A percentile compares a stretch with the other conserved stretches of the same genome.
Conservation (phyloP, 169 alveolate species). For the Eimeria necatrix region DNA sequence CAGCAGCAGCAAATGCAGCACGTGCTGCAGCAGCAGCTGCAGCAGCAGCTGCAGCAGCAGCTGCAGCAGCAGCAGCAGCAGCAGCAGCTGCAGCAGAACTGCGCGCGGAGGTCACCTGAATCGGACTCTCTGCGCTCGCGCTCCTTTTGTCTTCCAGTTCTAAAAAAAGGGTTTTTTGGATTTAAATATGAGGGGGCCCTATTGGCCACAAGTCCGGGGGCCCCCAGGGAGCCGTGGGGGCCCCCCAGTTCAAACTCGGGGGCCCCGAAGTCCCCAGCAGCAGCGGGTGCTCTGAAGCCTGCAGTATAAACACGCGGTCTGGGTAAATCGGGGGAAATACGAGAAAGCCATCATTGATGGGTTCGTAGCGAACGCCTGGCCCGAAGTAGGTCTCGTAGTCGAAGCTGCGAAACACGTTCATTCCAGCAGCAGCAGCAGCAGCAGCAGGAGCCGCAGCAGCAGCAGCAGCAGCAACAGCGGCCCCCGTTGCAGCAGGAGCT, state of each 20-base stretch:
- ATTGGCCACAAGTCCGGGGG: conserved; percentile 32
- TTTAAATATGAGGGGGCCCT: conserved; percentile 36
- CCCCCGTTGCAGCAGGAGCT: no score
- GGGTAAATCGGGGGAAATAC: background rate
- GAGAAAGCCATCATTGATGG: background rate
- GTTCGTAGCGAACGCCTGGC: conserved; percentile 33
- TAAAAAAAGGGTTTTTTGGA: conserved; percentile 31
- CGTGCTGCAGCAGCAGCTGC: background rate
- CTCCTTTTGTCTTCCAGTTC: conserved; percentile 65
- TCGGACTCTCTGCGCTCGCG: conserved; percentile 27
- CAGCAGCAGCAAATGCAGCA: conserved; percentile 6
- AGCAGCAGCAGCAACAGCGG: no score
- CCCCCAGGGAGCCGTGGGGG: conserved; percentile 7
- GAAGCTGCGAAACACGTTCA: background rate
- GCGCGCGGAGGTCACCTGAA: conserved; percentile 7
- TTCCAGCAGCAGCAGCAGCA: background rate
- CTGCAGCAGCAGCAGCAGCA: background rate
- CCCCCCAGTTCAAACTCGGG: conserved; percentile 39
- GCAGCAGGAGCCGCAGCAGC: no score
- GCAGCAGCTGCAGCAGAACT: background rate
- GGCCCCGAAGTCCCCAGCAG: conserved; percentile 18
- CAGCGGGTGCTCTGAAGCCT: background rate
- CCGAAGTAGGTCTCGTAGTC: conserved; percentile 29
- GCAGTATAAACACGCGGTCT: conserved; percentile 6
- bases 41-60: background rate